Evolutionary conservation across 495 filamentous ascomycete species (phyloP), one percentile per base, ranked within the genome.

Genomic region (Penicillium argentinense): DNA sequence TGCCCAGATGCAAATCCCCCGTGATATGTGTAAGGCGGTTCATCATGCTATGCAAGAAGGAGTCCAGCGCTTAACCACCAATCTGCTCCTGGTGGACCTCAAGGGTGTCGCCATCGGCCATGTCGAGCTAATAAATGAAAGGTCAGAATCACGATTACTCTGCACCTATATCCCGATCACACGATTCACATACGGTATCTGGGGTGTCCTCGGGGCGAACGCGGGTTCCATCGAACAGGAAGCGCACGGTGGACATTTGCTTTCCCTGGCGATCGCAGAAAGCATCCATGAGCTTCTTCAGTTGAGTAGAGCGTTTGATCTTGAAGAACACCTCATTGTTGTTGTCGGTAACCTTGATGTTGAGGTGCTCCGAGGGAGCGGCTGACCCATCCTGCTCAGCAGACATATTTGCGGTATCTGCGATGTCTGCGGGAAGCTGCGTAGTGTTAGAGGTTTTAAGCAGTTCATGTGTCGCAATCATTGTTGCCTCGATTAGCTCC

Each of bases 241-340:
- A 99, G 16, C 95, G 85, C 25, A 97, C 93, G 3, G 84, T 88
- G n/a, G 76, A 76, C 3, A 80, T 67, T 9, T 83, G 76, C 78
- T 97, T 97, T 55, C 95, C 95, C 55, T 96, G 91, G 2, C 95
- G 83, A 50, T 97, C 95, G 64, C 95, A 99, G 70, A 97, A 99
- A 13, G 95, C 95, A 49, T 92, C 89, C 95, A 99, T 99, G 28
- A 99, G 72, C 77, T 99, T 99, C 73, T 95, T 92, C 22, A 99
- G 82, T 59, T 87, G 85, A 1, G 95, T 99, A 4, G 87, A 90
- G 4, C 92, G 87, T 83, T 99, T 99, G 71, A 99, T 99, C 78
- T 99, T 99, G 78, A 99, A 99, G 71, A 99, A 99, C 53, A 99
- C 95, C 57, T 99, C 95, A 60, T 99, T 99, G 75, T 99, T 96